Conservation (phyloP, 768 basidiomycete species). For the Podaxis rugospora region DNA sequence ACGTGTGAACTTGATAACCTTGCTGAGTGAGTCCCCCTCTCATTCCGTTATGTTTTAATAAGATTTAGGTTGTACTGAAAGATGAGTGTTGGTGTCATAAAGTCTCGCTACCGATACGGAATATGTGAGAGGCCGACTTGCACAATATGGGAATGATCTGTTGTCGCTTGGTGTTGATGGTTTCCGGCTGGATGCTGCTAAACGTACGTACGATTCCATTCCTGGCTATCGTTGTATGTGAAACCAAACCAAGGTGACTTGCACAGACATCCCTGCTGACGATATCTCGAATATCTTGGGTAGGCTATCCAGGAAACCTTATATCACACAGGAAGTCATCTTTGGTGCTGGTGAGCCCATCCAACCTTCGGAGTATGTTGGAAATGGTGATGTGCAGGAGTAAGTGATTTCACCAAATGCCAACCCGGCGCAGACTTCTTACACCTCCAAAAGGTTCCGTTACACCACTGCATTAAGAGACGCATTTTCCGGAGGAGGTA, state of each 20-base stretch:
- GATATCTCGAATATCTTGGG: slow-evolving; percentile 54
- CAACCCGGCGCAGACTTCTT: neutral
- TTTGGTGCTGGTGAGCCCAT: slow-evolving; percentile 47
- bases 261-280: slow-evolving; percentile 44
- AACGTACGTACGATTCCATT: slow-evolving; percentile 38
- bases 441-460: slow-evolving; percentile 40
- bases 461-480: slow-evolving; percentile 49
- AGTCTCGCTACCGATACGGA: slow-evolving; percentile 62
- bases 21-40: slow-evolving; percentile 39
- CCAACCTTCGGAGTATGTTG: slow-evolving; percentile 52
- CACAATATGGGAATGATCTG: slow-evolving; percentile 55
- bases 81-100: neutral
- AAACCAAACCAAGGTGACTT: neutral
- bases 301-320: slow-evolving; percentile 37
- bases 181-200: slow-evolving; percentile 59
- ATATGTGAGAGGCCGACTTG: slow-evolving; percentile 51
- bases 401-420: slow-evolving; percentile 16
- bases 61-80: neutral
- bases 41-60: neutral
- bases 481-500: slow-evolving; percentile 48
- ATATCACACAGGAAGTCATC: slow-evolving; percentile 65
- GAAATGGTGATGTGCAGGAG: slow-evolving; percentile 68
- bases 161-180: slow-evolving; percentile 60
- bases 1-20: slow-evolving; percentile 49
- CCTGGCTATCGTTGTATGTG: neutral